Conservation (phyloP, 805 yeast species). For the Candida xyloterini region DNA sequence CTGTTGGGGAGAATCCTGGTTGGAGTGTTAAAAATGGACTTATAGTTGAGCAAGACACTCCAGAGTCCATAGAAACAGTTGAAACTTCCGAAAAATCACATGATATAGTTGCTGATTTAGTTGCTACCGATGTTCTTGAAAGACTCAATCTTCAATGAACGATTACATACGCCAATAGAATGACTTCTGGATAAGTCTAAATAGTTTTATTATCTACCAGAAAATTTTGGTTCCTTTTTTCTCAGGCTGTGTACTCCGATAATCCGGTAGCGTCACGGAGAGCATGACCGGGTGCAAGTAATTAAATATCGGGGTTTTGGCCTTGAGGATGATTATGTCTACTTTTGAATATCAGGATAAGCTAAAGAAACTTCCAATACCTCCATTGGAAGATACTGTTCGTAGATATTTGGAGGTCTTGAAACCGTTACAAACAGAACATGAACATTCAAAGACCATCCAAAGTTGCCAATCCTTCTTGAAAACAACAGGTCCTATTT, state of each 20-base stretch:
- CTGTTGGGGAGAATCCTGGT: constrained; percentile 11
- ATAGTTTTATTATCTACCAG: too few relatives aligned
- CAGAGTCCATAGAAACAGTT: constrained; percentile 1
- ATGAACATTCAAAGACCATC: constrained; percentile 61
- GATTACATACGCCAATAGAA: background rate
- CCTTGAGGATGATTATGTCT: constrained; percentile 11
- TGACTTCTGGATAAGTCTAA: constrained; percentile 1
- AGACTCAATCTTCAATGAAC: constrained; percentile 9
- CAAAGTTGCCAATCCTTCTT: constrained; percentile 57
- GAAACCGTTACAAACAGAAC: constrained; percentile 76
- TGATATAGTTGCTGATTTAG: constrained; percentile 22
- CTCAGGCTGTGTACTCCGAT: constrained; percentile 11
- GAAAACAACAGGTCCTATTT: constrained; percentile 50
- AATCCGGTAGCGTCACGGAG: constrained; percentile 7
- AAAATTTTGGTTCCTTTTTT: background rate
- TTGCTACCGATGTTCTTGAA: constrained; percentile 24
- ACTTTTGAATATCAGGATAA: constrained; percentile 62
- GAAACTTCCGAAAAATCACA: background rate
- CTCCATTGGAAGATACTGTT: constrained; percentile 68
- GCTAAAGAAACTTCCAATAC: constrained; percentile 73
- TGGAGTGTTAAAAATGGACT: constrained; percentile 20
- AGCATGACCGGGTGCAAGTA: constrained; percentile 3
- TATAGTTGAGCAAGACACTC: constrained; percentile 1
- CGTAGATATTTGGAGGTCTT: constrained; percentile 60
- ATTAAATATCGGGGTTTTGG: constrained; percentile 3